Percentiles rank a stretch among this genome's conserved stretches.
Evolutionary conservation across 306 rosid species (phyloP).

Genomic region (Glycine soja): DNA sequence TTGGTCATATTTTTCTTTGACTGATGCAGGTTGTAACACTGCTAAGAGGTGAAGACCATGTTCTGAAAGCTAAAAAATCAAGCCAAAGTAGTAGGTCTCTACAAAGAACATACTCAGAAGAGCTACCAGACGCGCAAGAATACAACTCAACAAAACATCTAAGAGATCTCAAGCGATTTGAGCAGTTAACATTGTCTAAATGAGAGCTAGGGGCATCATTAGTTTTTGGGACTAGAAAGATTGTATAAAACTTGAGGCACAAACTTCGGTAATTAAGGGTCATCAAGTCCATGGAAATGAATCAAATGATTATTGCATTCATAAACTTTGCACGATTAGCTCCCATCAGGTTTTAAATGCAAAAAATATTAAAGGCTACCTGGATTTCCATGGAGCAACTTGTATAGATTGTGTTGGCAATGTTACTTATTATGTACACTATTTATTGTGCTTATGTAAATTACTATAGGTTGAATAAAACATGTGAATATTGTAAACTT

Average conservation of each 20-base stretch:
- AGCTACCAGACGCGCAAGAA: constrained; percentile 76
- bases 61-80: constrained; percentile 34
- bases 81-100: constrained; percentile 43
- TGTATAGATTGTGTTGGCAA: constrained; percentile 31
- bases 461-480: too few relatives aligned
- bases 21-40: constrained; percentile 62
- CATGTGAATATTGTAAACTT: too few relatives aligned
- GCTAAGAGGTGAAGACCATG: constrained; percentile 66
- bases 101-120: constrained; percentile 84
- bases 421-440: neutral
- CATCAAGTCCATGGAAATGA: neutral
- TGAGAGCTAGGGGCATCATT: constrained; percentile 27
- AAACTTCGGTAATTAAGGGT: neutral
- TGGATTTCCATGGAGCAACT: constrained; percentile 12
- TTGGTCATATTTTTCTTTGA: constrained; percentile 10
- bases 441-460: neutral
- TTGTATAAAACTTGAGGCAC: neutral
- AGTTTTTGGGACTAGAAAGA: neutral
- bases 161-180: constrained; percentile 61
- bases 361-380: neutral
- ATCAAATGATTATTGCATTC: neutral
- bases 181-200: constrained; percentile 57
- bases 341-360: constrained; percentile 1
- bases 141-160: constrained; percentile 84
- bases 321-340: constrained; percentile 17